phyloP scores from a whole-genome alignment of 1,139 yeast genomes.

The Yamadazyma atlantica region DNA sequence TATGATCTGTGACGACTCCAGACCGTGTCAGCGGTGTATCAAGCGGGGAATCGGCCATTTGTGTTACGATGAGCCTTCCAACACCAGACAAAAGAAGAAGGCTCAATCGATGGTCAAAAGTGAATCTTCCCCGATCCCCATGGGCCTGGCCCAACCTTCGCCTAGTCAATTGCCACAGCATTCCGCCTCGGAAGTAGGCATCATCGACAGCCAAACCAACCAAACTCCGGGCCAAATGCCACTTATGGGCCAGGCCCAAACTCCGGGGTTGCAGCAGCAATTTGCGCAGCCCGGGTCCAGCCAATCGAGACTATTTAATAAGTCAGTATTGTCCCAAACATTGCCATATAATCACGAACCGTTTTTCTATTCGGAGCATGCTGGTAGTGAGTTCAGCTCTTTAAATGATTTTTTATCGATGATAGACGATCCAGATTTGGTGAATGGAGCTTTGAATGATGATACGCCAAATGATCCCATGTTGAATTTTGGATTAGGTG shows the following conservation, averaged over 20 bases:
- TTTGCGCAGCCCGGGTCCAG: background rate
- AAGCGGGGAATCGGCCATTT: conserved; percentile 87
- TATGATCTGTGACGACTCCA: conserved; percentile 84
- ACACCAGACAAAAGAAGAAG: conserved; percentile 41
- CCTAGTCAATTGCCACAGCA: conserved; percentile 5
- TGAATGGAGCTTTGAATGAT: conserved; percentile 48
- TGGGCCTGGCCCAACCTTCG: conserved; percentile 1
- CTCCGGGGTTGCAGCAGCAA: conserved; percentile 1
- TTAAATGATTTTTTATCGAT: conserved; percentile 85
- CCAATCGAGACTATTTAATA: conserved; percentile 16
- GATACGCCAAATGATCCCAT: conserved; percentile 28
- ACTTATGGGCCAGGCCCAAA: conserved; percentile 3
- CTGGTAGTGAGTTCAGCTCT: conserved; percentile 90
- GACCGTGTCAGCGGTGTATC: conserved; percentile 88
- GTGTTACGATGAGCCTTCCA: conserved; percentile 77
- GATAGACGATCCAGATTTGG: conserved; percentile 80
- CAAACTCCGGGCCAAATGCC: conserved; percentile 2
- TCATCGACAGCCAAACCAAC: background rate
- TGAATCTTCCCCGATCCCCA: conserved; percentile 9
- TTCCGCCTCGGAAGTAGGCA: background rate
- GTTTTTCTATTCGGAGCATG: conserved; percentile 84
- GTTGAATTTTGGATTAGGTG: conserved; percentile 23
- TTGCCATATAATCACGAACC: conserved; percentile 64
- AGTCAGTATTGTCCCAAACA: conserved; percentile 43
- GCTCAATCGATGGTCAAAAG: conserved; percentile 28